Conservation (phyloP, 208 protist genomes). For the Wallacemonas rigidus region DNA sequence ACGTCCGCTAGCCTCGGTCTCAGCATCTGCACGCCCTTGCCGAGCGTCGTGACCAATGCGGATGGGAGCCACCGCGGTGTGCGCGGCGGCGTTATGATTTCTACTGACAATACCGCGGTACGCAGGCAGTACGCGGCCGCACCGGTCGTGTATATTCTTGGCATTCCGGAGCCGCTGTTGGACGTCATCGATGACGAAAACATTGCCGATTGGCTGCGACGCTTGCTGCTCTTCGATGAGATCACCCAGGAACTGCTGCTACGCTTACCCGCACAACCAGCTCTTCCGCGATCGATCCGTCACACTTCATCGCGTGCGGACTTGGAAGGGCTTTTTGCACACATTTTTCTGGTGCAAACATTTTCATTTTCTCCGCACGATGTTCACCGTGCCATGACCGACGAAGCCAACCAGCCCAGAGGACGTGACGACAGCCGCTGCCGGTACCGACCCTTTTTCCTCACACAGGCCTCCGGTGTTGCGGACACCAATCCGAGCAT, state of each 20-base stretch:
- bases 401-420: not conserved
- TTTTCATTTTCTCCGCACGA: slow-evolving; percentile 27
- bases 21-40: not conserved
- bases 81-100: not conserved
- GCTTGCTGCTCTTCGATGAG: slow-evolving; percentile 34
- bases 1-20: not conserved
- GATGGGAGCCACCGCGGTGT: no score
- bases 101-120: slow-evolving; percentile 17
- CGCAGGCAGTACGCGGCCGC: slow-evolving; percentile 27
- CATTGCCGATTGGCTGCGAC: slow-evolving; percentile 16
- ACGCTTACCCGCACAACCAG: not conserved
- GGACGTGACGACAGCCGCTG: not conserved
- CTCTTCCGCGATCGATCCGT: no score
- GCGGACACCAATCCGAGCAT: not conserved
- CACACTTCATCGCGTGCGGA: no score
- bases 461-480: not conserved
- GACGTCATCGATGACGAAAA: not conserved
- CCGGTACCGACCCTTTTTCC: slow-evolving; percentile 5
- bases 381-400: slow-evolving; percentile 1
- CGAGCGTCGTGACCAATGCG: not conserved
- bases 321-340: not conserved
- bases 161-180: slow-evolving; percentile 25
- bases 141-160: slow-evolving; percentile 34
- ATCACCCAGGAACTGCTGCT: slow-evolving; percentile 33
- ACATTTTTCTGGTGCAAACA: slow-evolving; percentile 36